Conservation (phyloP, 2,329 filamentous ascomycete genomes). For the Calcarisporium arbuscula region DNA sequence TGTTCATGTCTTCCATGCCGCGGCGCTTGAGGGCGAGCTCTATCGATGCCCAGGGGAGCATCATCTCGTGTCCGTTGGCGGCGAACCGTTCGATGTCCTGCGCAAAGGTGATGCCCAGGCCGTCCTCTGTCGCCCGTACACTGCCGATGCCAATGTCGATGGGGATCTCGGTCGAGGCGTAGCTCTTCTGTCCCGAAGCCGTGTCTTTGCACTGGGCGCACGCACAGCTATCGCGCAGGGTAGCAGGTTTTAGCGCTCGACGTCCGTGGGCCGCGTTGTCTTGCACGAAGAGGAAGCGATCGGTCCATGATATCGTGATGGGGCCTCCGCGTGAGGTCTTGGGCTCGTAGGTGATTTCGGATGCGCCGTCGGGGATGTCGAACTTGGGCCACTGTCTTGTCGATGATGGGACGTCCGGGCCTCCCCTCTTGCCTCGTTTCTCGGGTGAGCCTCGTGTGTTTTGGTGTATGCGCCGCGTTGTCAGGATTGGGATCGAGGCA, state of each 20-base stretch:
- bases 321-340: conserved; percentile 2
- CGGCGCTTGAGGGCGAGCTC: conserved; percentile 24
- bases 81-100: conserved; percentile 32
- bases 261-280: conserved; percentile 15
- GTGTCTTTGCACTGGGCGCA: conserved; percentile 48
- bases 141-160: conserved; percentile 22
- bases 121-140: conserved; percentile 25
- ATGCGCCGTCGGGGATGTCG: conserved; percentile 10
- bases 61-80: conserved; percentile 25
- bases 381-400: conserved; percentile 10
- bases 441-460: too few species aligned
- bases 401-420: too few species aligned
- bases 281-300: conserved; percentile 21
- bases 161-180: conserved; percentile 36
- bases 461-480: too few species aligned
- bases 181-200: conserved; percentile 54
- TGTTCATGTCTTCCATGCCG: conserved; percentile 13
- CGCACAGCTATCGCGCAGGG: conserved; percentile 48
- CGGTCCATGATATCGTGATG: conserved; percentile 19
- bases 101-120: conserved; percentile 55
- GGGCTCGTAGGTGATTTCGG: conserved; percentile 8
- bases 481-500: too few species aligned
- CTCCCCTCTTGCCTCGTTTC: too few species aligned
- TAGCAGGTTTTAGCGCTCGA: conserved; percentile 18
- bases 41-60: conserved; percentile 28